These are phyloP conservation scores for Penicillium hordei DNA, from an alignment of 2,329 filamentous ascomycete genomes.

Conservation along the genomic window DNA sequence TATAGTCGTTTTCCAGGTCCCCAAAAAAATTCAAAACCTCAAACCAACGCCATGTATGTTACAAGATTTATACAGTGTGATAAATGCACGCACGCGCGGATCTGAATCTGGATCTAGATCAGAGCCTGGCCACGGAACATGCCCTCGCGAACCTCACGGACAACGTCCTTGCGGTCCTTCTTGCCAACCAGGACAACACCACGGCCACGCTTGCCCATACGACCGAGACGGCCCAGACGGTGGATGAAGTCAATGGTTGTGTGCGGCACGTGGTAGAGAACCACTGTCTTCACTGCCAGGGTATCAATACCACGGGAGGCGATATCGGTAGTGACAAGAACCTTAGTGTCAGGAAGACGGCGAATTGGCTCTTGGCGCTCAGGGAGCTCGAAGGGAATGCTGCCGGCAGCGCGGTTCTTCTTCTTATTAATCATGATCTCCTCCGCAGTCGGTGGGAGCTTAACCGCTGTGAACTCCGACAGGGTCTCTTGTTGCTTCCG, in stretches of 20 bases:
- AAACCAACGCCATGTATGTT: conserved; percentile 23
- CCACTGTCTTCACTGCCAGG: conserved; percentile 82
- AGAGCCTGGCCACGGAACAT: conserved; percentile 81
- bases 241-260: conserved; percentile 98
- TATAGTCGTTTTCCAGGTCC: conserved; percentile 15
- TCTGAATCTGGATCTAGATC: conserved; percentile 51
- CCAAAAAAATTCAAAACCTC: conserved; percentile 9
- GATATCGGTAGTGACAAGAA: conserved; percentile 90
- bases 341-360: conserved; percentile 73
- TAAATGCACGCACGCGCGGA: conserved; percentile 2
- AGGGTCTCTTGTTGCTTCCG: conserved; percentile 75
- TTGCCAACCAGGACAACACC: conserved; percentile 89
- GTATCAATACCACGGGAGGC: conserved; percentile 94
- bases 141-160: conserved; percentile 85
- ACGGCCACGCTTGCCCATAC: conserved; percentile 86
- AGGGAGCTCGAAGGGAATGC: conserved; percentile 43
- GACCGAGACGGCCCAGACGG: conserved; percentile 82
- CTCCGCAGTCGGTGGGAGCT: conserved; percentile 37
- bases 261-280: conserved; percentile 96
- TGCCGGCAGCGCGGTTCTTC: conserved; percentile 34
- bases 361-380: conserved; percentile 43
- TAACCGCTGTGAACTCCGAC: conserved; percentile 64
- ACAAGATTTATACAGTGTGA: conserved; percentile 19
- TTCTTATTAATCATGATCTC: conserved; percentile 36
- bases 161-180: conserved; percentile 83